A percentile compares a stretch with the other conserved stretches of the same genome.
These are phyloP conservation scores for Diaporthe sp. DNA, from an alignment of 2,329 filamentous ascomycete species.

Conservation along the genomic window DNA sequence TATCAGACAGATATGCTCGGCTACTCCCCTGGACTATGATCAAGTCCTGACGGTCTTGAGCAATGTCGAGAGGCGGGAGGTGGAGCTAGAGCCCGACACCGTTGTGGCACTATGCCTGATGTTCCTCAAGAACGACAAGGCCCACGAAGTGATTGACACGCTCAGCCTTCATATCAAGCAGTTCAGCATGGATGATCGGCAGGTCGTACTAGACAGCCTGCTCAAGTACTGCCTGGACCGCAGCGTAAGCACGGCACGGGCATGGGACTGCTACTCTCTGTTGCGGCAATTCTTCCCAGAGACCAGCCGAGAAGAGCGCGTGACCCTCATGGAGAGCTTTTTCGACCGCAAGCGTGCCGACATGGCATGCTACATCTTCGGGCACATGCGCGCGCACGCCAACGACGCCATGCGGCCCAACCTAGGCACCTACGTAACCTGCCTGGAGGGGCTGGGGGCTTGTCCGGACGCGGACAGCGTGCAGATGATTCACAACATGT, in stretches of 20 bases:
- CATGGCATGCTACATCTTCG: slow-evolving; percentile 89
- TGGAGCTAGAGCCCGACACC: slow-evolving; percentile 80
- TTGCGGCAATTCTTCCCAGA: slow-evolving; percentile 75
- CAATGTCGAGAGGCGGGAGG: slow-evolving; percentile 78
- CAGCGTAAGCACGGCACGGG: slow-evolving; percentile 72
- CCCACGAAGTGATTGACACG: slow-evolving; percentile 84
- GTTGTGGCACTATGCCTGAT: slow-evolving; percentile 80
- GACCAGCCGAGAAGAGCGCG: slow-evolving; percentile 75
- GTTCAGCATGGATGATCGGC: slow-evolving; percentile 79
- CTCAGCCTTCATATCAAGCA: slow-evolving; percentile 81
- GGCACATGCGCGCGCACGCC: slow-evolving; percentile 89
- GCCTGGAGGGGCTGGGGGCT: slow-evolving; percentile 81
- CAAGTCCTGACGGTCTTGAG: slow-evolving; percentile 81
- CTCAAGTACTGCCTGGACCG: slow-evolving; percentile 76
- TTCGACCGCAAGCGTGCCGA: slow-evolving; percentile 83
- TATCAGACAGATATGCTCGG: slow-evolving; percentile 76
- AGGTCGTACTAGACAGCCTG: slow-evolving; percentile 75
- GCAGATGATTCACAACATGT: slow-evolving; percentile 87
- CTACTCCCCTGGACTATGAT: slow-evolving; percentile 74
- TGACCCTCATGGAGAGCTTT: slow-evolving; percentile 84
- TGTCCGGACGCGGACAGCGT: slow-evolving; percentile 74
- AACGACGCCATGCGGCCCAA: slow-evolving; percentile 75
- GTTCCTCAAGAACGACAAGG: slow-evolving; percentile 82
- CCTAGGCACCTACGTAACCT: slow-evolving; percentile 81
- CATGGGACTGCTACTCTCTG: slow-evolving; percentile 77